Evolutionary conservation across 1,284 basidiomycete genomes (phyloP), one percentile per base, ranked within the genome.

Genomic region (Thelephora terrestris): DNA sequence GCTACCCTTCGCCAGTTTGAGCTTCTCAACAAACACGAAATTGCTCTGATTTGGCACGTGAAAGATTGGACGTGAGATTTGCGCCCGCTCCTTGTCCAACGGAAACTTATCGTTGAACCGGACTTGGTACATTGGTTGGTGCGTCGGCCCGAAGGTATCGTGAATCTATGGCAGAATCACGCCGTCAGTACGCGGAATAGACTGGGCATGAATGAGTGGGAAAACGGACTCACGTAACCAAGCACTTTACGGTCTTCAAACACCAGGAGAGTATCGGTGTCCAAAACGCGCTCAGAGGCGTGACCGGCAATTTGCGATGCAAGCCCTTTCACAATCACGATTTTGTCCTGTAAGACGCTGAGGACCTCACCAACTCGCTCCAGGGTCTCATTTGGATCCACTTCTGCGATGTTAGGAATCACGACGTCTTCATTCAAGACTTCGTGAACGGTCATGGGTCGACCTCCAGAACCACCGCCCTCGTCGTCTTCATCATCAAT

Each of bases 121-220:
- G 51, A 94, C 71, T 58, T 91, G 85, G 59, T 94, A 94, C 47
- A 93, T 66, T 2, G 91, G 91, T 55, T 85, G 81, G 36, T 75
- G 73, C 3, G 92, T 90, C 1, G 91, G 89, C 3, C 91, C 91
- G 64, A 94, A 94, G 0, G 91, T 93, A 65, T 94, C 91, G 58
- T 82, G 89, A 43, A 94, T 70, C 88, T 91, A 54, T 49, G 56
- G 50, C 49, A 55, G 45, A 54, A 56, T 36, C 18, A 42, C 3
- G 29, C 35, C 23, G 39, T 20, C 45, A 47, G 50, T n/a, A n/a
- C n/a, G 47, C 17, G 46, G 43, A 16, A 34, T 6, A 14, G 9
- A 32, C 9, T 27, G 9, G 9, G 9, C 25, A 27, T 5, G 5
- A 25, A 45, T 7, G 12, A 42, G 29, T 36, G 43, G 12, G 35